Percentiles rank a stretch among this genome's conserved stretches.
These are phyloP conservation scores for Melaleuca alternifolia DNA, from an alignment of 345 rosid species.

Conservation along the genomic window DNA sequence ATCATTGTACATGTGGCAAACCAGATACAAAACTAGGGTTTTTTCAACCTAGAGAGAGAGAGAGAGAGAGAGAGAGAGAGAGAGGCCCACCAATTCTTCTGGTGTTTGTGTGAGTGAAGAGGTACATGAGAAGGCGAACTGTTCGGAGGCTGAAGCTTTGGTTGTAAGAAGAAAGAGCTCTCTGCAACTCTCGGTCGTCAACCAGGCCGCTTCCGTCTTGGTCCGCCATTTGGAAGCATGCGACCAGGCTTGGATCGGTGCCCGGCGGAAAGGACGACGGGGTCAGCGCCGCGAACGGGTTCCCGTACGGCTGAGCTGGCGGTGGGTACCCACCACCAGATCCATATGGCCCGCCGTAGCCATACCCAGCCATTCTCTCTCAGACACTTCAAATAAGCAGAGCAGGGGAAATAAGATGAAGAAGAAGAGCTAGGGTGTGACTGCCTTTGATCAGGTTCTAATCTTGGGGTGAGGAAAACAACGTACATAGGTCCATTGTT, in stretches of 20 bases:
- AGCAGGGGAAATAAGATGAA: neutral
- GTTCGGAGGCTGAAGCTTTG: constrained; percentile 81
- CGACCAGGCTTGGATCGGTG: constrained; percentile 61
- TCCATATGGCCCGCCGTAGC: neutral
- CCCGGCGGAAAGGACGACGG: constrained; percentile 77
- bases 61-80: neutral
- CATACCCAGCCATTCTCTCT: neutral
- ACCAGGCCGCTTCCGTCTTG: constrained; percentile 71
- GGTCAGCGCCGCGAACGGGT: constrained; percentile 48
- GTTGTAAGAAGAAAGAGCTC: constrained; percentile 63
- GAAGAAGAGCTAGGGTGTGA: neutral
- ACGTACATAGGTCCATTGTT: neutral
- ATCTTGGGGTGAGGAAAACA: neutral
- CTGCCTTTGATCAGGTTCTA: neutral
- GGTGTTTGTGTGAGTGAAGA: constrained; percentile 59
- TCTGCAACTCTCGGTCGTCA: constrained; percentile 80
- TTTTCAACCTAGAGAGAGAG: neutral
- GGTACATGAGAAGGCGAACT: constrained; percentile 72
- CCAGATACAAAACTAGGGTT: neutral
- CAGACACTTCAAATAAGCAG: neutral
- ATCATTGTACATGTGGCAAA: neutral
- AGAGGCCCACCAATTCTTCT: constrained; percentile 43
- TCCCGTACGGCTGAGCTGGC: constrained; percentile 16
- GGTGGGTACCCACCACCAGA: neutral
- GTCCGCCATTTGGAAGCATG: constrained; percentile 73